Base-by-base conservation (phyloP, 257 asterid genomes). In the Coffea eugenioides region DNA sequence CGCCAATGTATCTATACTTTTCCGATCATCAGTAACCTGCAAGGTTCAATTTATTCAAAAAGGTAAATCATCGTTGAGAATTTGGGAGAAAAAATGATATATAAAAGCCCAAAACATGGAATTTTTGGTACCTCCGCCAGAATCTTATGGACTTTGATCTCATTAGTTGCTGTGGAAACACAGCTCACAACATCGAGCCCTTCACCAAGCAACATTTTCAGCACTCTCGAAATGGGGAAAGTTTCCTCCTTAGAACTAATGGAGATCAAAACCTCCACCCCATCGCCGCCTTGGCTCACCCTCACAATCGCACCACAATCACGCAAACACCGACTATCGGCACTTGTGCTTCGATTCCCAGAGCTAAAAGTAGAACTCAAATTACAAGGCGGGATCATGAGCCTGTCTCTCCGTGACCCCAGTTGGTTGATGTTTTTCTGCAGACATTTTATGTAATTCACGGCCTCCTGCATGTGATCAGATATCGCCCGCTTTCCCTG, bases 391-490 rank as follows among this genome's bases (percentile, higher is more conserved):
- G 46, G 46, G 11, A 62, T 16, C 21, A 76, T 2, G 12, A 76
- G 73, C 7, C 64, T 36, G 25, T 76, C 73, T 65, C 91, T 83
- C 12, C 69, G 81, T 64, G 25, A 65, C 49, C 71, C 73, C 81
- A 88, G 49, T 59, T 85, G 84, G 14, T 80, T 70, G 36, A 86
- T 79, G 0, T 83, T 88, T 3, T 79, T 81, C 66, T 85, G 78
- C 84, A 80, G 52, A 41, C 61, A 72, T 46, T 88, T 74, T 67
- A 89, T 91, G 86, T 89, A 88, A 78, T 83, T 86, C 77, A 61
- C 85, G 0, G 97, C 90, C 80, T 77, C 90, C 11, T 87, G 89
- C 85, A 90, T 87, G 83, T 89, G 88, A 71, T 91, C 97, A 41
- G 90, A 80, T 25, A 82, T 78, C 3, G 92, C 81, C 41, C 89